Percentiles rank a stretch among this genome's conserved stretches.
Conservation (phyloP, 306 rosid genomes). For the Vigna angularis region DNA sequence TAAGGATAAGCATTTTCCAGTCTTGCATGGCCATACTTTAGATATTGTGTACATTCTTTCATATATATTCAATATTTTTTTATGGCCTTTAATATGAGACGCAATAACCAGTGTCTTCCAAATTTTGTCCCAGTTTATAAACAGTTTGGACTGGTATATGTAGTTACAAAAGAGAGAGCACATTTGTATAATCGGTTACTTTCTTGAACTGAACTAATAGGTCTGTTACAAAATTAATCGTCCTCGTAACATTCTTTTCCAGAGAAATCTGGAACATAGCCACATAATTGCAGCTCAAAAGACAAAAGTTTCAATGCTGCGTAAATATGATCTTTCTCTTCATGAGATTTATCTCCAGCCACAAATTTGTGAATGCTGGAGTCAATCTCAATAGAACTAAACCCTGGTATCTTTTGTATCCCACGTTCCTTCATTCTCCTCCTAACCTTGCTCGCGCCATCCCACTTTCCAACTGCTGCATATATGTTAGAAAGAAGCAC, state of each 20-base stretch:
- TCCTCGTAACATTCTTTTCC: constrained; percentile 50
- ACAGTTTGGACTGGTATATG: not conserved
- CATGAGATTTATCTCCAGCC: constrained; percentile 76
- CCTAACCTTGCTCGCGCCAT: constrained; percentile 75
- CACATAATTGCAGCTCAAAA: constrained; percentile 64
- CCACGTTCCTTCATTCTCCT: constrained; percentile 74
- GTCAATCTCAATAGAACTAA: constrained; percentile 80
- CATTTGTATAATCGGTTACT: constrained; percentile 18
- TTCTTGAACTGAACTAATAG: constrained; percentile 26
- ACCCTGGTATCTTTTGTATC: constrained; percentile 73
- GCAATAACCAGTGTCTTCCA: not conserved
- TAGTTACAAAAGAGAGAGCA: not conserved
- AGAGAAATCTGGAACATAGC: constrained; percentile 62
- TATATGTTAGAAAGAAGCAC: constrained; percentile 89
- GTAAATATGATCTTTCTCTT: constrained; percentile 53
- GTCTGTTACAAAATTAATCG: constrained; percentile 40
- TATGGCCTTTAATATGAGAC: not conserved
- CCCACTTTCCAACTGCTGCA: constrained; percentile 83
- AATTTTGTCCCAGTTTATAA: not conserved
- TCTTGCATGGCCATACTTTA: not conserved
- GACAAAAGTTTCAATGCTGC: constrained; percentile 64
- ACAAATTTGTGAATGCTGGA: constrained; percentile 77
- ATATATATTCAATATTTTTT: not conserved
- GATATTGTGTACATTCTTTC: constrained; percentile 1
- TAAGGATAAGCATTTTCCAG: not conserved